Evolutionary conservation across 129 eudicot species (phyloP), one percentile per base, ranked within the genome.

Genomic region (Chrysanthemum lavandulifolium): DNA sequence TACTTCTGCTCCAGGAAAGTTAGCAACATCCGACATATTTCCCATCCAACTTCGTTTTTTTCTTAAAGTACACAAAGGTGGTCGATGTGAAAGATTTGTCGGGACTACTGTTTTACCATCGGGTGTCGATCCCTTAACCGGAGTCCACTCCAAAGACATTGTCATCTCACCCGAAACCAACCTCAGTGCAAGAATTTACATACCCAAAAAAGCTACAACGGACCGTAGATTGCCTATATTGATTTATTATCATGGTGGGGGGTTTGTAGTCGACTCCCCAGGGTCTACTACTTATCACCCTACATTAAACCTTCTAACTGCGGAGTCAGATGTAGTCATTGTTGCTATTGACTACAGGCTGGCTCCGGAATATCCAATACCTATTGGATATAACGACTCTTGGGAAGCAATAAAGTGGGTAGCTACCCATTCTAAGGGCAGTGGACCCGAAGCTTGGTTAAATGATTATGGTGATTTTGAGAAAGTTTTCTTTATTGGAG

Each of bases 351-450:
- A 19, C 21, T 19, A 19, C 21, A 19, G 21, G 21, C 21, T 19
- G 21, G 21, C 21, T 19, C 21, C 21, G 0, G 21, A 19, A 19
- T 0, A 19, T 19, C 21, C 21, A 19, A 19, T 19, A 19, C 21
- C 21, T 19, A 19, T 19, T 19, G 21, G 21, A 8, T 89, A 86
- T 25, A 85, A 86, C 18, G 92, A 89, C 62, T 78, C 92, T 0
- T 89, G 96, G 92, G 80, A 72, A 27, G 92, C 78, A 2, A 69
- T 85, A 59, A 84, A 84, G 50, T 89, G 96, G 96, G 85, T 81
- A 40, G 76, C 77, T 31, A 49, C 85, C 10, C 91, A 84, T 43
- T 7, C 65, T 13, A 60, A 40, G 6, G 15, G 61, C 2, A 53
- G 77, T 18, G 84, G 83, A 0, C 61, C 76, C 2, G 86, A 89